phyloP scores from a whole-genome alignment of 768 basidiomycete species.

The Mycena chlorophos region DNA sequence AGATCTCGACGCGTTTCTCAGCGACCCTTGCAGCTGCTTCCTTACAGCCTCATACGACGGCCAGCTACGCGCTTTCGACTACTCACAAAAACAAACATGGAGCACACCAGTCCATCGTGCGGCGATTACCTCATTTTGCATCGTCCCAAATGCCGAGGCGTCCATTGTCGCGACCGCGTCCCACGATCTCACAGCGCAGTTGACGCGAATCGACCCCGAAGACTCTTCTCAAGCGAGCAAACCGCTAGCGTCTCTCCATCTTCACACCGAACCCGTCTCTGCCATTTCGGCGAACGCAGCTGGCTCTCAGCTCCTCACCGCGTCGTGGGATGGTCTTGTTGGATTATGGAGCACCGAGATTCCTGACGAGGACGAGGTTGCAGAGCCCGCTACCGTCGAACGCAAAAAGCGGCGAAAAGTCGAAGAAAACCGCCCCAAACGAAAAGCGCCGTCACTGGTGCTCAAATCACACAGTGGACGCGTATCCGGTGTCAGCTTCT shows the following conservation, averaged over 20 bases:
- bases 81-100: constrained; percentile 57
- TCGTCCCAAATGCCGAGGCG: constrained; percentile 43
- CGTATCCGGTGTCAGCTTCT: constrained; percentile 75
- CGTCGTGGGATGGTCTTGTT: constrained; percentile 85
- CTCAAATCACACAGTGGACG: constrained; percentile 83
- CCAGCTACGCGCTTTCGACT: constrained; percentile 69
- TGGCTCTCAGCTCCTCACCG: constrained; percentile 71
- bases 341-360: constrained; percentile 76
- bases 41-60: constrained; percentile 84
- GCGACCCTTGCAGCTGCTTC: constrained; percentile 52
- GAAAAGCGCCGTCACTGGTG: constrained; percentile 70
- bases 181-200: constrained; percentile 73
- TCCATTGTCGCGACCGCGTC: constrained; percentile 66
- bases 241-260: constrained; percentile 69
- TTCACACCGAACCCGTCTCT: constrained; percentile 82
- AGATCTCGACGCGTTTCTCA: constrained; percentile 6
- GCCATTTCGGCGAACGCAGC: constrained; percentile 57
- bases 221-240: constrained; percentile 30
- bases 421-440: constrained; percentile 42
- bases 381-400: constrained; percentile 36
- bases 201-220: constrained; percentile 44
- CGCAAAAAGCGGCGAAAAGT: constrained; percentile 67
- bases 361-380: constrained; percentile 64
- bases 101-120: constrained; percentile 57
- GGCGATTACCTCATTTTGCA: constrained; percentile 65